Percentiles rank a stretch among this genome's conserved stretches.
These are phyloP conservation scores for Neofusicoccum parvum DNA, from an alignment of 2,329 filamentous ascomycete species.

Conservation along the genomic window DNA sequence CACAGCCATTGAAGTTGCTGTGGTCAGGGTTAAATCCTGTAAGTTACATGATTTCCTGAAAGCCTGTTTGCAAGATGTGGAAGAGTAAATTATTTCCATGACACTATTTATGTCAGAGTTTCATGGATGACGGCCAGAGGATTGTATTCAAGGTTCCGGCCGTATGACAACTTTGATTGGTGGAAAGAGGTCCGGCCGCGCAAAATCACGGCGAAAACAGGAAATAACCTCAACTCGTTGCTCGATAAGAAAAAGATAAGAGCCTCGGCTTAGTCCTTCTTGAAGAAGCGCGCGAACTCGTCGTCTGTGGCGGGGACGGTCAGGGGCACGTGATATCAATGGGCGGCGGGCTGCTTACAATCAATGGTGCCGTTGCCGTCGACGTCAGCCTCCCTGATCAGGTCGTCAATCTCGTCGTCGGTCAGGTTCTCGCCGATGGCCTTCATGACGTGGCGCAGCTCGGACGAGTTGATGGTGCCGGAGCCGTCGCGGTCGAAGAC, in stretches of 20 bases:
- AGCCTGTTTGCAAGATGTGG: too few relatives aligned
- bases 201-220: too few relatives aligned
- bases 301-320: conserved; percentile 45
- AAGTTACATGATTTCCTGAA: too few relatives aligned
- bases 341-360: conserved; percentile 48
- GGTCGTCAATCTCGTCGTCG: conserved; percentile 64
- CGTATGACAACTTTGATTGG: too few relatives aligned
- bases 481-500: conserved; percentile 68
- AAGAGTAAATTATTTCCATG: too few relatives aligned
- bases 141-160: too few relatives aligned
- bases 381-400: conserved; percentile 66
- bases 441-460: conserved; percentile 65
- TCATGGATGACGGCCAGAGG: too few relatives aligned
- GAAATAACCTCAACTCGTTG: not conserved
- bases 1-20: too few relatives aligned
- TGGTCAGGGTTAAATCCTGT: too few relatives aligned
- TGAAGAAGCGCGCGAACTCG: conserved; percentile 59
- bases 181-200: too few relatives aligned
- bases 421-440: conserved; percentile 66
- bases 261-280: conserved; percentile 50
- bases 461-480: conserved; percentile 64
- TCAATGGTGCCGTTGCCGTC: conserved; percentile 66
- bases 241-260: too few relatives aligned
- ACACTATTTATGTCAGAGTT: too few relatives aligned
- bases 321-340: not conserved